Evolutionary conservation across 441 rosid species (phyloP).

Genomic region (Erysimum pusillum): DNA sequence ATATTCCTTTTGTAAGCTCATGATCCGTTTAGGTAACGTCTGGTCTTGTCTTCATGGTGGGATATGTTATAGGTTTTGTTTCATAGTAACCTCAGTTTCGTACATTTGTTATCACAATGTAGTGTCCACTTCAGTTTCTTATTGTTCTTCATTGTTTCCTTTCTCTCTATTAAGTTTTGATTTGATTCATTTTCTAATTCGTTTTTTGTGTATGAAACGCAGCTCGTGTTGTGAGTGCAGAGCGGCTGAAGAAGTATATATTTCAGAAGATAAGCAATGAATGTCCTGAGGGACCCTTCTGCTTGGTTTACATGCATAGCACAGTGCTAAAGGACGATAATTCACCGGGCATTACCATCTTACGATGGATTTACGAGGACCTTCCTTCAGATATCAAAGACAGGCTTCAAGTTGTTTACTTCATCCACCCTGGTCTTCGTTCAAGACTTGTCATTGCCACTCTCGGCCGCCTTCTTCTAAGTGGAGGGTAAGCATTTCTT

Average conservation of each 20-base stretch:
- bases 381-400: slow-evolving; percentile 64
- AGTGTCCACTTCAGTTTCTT: no score
- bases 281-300: slow-evolving; percentile 68
- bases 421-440: slow-evolving; percentile 76
- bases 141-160: slow-evolving; percentile 5
- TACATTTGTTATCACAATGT: no score
- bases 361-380: slow-evolving; percentile 82
- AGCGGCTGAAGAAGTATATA: slow-evolving; percentile 68
- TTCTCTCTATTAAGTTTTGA: slow-evolving; percentile 2
- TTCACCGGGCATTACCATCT: slow-evolving; percentile 70
- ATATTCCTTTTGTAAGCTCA: background rate
- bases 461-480: slow-evolving; percentile 71
- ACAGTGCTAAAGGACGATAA: slow-evolving; percentile 74
- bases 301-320: slow-evolving; percentile 73
- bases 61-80: background rate
- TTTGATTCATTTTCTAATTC: background rate
- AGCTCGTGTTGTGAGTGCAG: slow-evolving; percentile 77
- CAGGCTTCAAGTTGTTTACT: slow-evolving; percentile 70
- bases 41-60: background rate
- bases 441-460: slow-evolving; percentile 74
- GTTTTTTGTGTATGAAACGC: slow-evolving; percentile 20
- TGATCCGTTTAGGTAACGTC: background rate
- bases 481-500: slow-evolving; percentile 64
- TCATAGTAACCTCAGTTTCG: background rate
- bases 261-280: slow-evolving; percentile 65